Evolutionary conservation across 768 basidiomycete species (phyloP), one percentile per base, ranked within the genome.

Genomic region (Suillus bovinus): DNA sequence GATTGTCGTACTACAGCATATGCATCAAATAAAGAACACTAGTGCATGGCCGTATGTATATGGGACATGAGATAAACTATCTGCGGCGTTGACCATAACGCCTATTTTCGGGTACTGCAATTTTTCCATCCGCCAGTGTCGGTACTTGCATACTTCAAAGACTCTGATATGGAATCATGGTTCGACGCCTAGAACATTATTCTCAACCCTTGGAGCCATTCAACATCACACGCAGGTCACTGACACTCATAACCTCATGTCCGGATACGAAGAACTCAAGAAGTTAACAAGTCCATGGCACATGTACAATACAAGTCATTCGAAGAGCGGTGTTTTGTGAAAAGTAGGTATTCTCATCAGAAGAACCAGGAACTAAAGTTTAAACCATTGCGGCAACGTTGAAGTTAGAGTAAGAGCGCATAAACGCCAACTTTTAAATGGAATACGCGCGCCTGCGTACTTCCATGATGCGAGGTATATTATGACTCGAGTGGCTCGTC

Each of bases 321-420:
- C 22, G 53, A 54, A 55, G 54, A 55, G 4, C 55, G 24, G 55
- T 24, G 38, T 56, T 24, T 55, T 24, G 34, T 55, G 17, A 36
- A 56, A 16, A 56, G n/a, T 16, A 49, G 24, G 16, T 11, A 8
- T 24, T 55, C 54, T 39, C 36, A 38, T 36, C 49, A 38, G 22
- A 38, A 24, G 54, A 55, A 50, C 10, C 5, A 34, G 11, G 55
- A 20, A 56, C 36, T 16, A 27, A 38, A 24, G 54, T 33, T n/a
- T 13, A 31, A 52, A 27, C 27, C 33, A 38, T 54, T 8, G 22
- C 14, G 53, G 22, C 14, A 36, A 54, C 8, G 16, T 49, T 27
- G 14, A 16, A 24, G 3, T 49, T 50, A 29, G 9, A 50, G 14
- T 36, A 24, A 27, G 36, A 1, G 54, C 36, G 55, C 55, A 56